Evolutionary conservation across 2,329 filamentous ascomycete genomes (phyloP).

Genomic region (Echinosphaeria canescens): DNA sequence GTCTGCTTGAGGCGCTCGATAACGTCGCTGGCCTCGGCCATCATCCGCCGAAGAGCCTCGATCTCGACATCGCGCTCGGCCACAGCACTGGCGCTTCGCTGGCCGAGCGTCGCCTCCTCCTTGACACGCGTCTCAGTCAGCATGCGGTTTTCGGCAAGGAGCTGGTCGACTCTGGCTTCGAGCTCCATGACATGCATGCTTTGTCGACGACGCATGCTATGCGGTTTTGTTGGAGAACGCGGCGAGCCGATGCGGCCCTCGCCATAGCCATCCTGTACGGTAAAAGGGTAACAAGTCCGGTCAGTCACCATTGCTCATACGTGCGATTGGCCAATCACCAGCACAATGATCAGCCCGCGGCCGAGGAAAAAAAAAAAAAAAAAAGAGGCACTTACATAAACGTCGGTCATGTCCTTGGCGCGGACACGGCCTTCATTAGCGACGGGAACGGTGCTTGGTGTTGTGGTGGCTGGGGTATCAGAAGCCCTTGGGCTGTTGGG

Average conservation of each 20-base stretch:
- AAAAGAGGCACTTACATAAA: constrained; percentile 52
- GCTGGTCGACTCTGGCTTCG: constrained; percentile 64
- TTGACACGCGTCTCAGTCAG: constrained; percentile 52
- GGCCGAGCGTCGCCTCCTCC: constrained; percentile 43
- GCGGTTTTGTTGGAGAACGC: constrained; percentile 78
- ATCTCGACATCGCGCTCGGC: constrained; percentile 77
- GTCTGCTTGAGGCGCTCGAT: constrained; percentile 61
- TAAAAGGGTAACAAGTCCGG: constrained; percentile 4
- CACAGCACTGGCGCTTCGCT: constrained; percentile 46
- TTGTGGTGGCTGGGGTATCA: constrained; percentile 5
- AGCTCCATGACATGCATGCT: constrained; percentile 95
- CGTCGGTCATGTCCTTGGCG: constrained; percentile 72
- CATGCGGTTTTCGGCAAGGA: constrained; percentile 65
- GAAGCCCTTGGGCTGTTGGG: constrained; percentile 4
- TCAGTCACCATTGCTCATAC: no score
- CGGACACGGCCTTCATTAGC: constrained; percentile 77
- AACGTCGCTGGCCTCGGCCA: constrained; percentile 66
- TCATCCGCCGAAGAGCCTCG: constrained; percentile 53
- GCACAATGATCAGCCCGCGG: no score
- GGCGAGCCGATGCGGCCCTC: constrained; percentile 74
- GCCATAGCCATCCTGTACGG: constrained; percentile 67
- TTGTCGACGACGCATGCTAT: constrained; percentile 89
- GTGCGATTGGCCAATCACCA: no score
- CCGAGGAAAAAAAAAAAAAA: constrained; percentile 2
- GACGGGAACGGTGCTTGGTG: constrained; percentile 35